Conservation (phyloP, 2,329 filamentous ascomycete species). For the Cyphellophora europaea region DNA sequence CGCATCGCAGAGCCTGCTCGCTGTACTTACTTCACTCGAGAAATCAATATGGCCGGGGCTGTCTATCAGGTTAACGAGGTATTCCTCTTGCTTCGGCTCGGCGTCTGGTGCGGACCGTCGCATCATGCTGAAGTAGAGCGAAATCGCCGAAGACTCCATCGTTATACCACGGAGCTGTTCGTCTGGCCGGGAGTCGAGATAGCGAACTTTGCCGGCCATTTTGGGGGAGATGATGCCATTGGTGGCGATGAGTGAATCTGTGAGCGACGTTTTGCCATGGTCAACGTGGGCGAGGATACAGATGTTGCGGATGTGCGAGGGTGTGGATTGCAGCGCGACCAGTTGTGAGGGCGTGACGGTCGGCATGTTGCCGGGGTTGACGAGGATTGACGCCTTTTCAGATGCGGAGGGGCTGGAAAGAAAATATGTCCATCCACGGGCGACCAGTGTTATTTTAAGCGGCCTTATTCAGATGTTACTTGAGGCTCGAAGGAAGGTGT, state of each 20-base stretch:
- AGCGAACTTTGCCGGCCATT: conserved; percentile 93
- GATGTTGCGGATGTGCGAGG: conserved; percentile 89
- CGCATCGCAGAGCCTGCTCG: conserved; percentile 86
- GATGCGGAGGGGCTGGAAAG: too few relatives aligned
- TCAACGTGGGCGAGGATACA: conserved; percentile 96
- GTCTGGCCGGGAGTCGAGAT: conserved; percentile 90
- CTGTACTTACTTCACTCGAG: conserved; percentile 94
- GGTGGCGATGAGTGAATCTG: conserved; percentile 89
- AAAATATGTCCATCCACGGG: too few relatives aligned
- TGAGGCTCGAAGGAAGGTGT: too few relatives aligned
- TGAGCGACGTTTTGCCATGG: conserved; percentile 96
- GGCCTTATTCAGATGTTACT: too few relatives aligned
- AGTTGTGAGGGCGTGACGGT: conserved; percentile 86
- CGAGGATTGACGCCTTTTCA: too few relatives aligned
- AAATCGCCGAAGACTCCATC: conserved; percentile 99
- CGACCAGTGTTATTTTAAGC: too few relatives aligned
- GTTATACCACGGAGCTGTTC: conserved; percentile 95
- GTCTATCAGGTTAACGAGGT: conserved; percentile 94
- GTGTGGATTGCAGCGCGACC: conserved; percentile 76
- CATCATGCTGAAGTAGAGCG: conserved; percentile 87
- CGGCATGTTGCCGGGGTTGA: conserved; percentile 55
- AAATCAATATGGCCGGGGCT: conserved; percentile 98
- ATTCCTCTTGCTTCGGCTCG: conserved; percentile 68
- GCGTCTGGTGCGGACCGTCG: conserved; percentile 58
- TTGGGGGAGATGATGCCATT: conserved; percentile 99